These are phyloP conservation scores for Penicillium sp. DNA, from an alignment of 2,329 filamentous ascomycete genomes.

Conservation along the genomic window DNA sequence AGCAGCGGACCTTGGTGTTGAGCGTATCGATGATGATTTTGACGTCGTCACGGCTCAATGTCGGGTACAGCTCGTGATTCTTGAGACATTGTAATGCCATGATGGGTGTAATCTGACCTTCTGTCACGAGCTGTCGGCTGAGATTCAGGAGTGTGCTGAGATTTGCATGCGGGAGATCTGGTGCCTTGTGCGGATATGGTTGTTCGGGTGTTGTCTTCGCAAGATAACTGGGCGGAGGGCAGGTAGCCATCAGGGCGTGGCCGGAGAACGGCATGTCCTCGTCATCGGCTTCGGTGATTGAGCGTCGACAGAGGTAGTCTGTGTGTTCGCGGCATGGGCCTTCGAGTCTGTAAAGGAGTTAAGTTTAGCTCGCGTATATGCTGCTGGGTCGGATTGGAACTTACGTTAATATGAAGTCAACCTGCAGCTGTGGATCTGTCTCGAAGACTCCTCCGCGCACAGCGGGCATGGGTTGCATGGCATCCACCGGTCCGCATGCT, in stretches of 20 bases:
- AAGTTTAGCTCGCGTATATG: slow-evolving; percentile 3
- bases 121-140: slow-evolving; percentile 74
- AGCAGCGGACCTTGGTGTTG: slow-evolving; percentile 78
- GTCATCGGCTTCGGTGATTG: slow-evolving; percentile 54
- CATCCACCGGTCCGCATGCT: slow-evolving; percentile 12
- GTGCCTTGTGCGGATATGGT: slow-evolving; percentile 66
- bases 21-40: slow-evolving; percentile 68
- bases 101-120: slow-evolving; percentile 81
- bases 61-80: slow-evolving; percentile 63
- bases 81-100: slow-evolving; percentile 89
- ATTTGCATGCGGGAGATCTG: slow-evolving; percentile 72
- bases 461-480: slow-evolving; percentile 13
- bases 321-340: slow-evolving; percentile 47
- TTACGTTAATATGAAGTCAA: slow-evolving; percentile 49
- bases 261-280: slow-evolving; percentile 65
- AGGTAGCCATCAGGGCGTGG: slow-evolving; percentile 90
- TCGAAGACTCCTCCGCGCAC: slow-evolving; percentile 43
- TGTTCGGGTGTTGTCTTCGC: slow-evolving; percentile 51
- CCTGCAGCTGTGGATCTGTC: slow-evolving; percentile 44
- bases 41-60: slow-evolving; percentile 67
- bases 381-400: slow-evolving; percentile 14
- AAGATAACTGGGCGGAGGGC: slow-evolving; percentile 68
- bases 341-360: slow-evolving; percentile 53
- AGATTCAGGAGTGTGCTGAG: slow-evolving; percentile 78
- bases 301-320: slow-evolving; percentile 87